Conservation (phyloP, 2,329 filamentous ascomycete genomes). For the Thermoascus crustaceus region DNA sequence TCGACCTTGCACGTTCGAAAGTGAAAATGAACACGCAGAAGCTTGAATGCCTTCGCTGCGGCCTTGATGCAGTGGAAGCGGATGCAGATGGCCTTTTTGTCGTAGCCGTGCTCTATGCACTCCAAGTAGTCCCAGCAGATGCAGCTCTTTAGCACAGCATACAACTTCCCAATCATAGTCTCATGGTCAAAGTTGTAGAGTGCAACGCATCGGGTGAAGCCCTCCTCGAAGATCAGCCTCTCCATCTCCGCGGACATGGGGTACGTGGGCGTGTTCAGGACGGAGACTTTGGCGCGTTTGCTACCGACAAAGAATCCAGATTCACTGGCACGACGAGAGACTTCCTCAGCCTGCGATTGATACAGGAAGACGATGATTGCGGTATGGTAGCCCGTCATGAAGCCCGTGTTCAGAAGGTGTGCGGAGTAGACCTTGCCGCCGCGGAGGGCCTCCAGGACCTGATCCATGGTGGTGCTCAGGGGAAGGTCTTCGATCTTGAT, state of each 20-base stretch:
- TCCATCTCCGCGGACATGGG: conserved; percentile 18
- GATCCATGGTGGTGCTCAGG: conserved; percentile 12
- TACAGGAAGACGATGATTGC: conserved; percentile 23
- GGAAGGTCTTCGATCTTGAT: conserved; percentile 22
- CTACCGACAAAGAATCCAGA: conserved; percentile 14
- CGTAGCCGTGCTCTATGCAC: conserved; percentile 9
- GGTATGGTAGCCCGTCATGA: conserved; percentile 22
- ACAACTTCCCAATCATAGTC: conserved; percentile 6
- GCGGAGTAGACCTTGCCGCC: conserved; percentile 22
- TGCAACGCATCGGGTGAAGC: conserved; percentile 19
- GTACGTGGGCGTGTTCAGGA: conserved; percentile 23
- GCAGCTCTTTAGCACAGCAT: conserved; percentile 7
- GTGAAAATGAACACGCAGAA: conserved; percentile 8
- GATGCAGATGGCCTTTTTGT: conserved; percentile 7
- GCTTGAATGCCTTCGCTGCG: conserved; percentile 9
- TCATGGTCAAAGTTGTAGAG: conserved; percentile 10
- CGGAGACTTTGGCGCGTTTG: conserved; percentile 13
- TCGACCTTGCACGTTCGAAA: conserved; percentile 11
- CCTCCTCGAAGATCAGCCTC: conserved; percentile 13
- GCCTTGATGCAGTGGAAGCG: conserved; percentile 16
- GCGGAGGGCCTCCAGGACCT: conserved; percentile 16
- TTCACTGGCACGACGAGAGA: conserved; percentile 11
- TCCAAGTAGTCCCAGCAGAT: conserved; percentile 11
- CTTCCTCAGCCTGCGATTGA: conserved; percentile 17
- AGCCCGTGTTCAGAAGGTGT: conserved; percentile 20